These are phyloP conservation scores for Colletotrichum cuscutae DNA, from an alignment of 2,329 filamentous ascomycete genomes.

Conservation along the genomic window DNA sequence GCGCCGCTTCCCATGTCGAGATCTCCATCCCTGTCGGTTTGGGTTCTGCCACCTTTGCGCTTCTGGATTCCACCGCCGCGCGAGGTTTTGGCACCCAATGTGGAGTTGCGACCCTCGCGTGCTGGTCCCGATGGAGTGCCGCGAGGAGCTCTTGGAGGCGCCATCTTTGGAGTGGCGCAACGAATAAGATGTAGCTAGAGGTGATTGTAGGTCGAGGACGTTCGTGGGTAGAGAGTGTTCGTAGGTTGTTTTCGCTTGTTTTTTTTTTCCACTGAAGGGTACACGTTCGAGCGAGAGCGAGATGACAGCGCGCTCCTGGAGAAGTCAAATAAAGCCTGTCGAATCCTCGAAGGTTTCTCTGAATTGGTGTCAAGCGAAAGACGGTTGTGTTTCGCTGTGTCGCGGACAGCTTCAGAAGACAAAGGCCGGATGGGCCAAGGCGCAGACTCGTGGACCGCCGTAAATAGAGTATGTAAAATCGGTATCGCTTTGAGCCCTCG, in stretches of 20 bases:
- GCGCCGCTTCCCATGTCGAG: constrained; percentile 63
- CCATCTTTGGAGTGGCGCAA: constrained; percentile 22
- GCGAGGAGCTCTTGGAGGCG: constrained; percentile 36
- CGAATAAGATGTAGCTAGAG: neutral
- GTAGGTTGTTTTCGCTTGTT: neutral
- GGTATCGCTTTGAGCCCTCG: neutral
- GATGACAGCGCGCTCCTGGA: neutral
- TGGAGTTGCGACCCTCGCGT: constrained; percentile 45
- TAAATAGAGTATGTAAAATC: neutral
- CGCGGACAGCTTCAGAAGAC: constrained; percentile 10
- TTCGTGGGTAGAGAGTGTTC: neutral
- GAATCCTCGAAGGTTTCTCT: neutral
- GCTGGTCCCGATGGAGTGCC: constrained; percentile 37
- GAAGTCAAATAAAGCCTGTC: neutral
- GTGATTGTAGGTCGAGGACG: neutral
- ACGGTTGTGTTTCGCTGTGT: neutral
- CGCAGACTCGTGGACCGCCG: constrained; percentile 16
- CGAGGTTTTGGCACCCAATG: constrained; percentile 43
- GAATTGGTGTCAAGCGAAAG: neutral
- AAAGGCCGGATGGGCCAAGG: constrained; percentile 16
- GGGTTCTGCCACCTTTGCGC: constrained; percentile 51
- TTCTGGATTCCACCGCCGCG: constrained; percentile 62
- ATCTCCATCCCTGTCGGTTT: constrained; percentile 66
- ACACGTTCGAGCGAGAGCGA: neutral
- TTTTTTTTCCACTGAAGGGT: neutral